phyloP scores from a whole-genome alignment of 2,329 filamentous ascomycete species.

The Exophiala xenobiotica region DNA sequence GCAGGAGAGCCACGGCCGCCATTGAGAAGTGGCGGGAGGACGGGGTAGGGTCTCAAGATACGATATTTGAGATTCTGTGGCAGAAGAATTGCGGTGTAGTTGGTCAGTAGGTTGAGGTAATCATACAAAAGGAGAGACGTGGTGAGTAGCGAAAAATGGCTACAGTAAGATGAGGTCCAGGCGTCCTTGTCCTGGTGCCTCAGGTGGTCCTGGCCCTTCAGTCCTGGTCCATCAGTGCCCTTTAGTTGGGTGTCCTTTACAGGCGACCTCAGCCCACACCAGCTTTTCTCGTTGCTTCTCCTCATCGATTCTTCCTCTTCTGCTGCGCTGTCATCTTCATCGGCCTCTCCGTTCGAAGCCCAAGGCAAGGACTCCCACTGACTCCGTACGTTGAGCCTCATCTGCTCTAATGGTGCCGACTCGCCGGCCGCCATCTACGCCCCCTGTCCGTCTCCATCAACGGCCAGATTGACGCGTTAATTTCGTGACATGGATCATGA shows the following conservation, averaged over 20 bases:
- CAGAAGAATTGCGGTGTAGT: background rate
- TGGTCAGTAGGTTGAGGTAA: background rate
- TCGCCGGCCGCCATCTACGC: background rate
- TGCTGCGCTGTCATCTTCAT: too few species aligned
- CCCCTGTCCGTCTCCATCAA: background rate
- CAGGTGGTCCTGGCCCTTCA: background rate
- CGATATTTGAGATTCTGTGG: too few species aligned
- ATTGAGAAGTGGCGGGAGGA: conserved; percentile 7
- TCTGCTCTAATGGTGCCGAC: too few species aligned
- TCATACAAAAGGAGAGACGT: conserved; percentile 1
- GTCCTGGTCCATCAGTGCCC: too few species aligned
- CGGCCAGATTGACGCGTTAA: conserved; percentile 27
- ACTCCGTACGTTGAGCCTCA: too few species aligned
- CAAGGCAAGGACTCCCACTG: too few species aligned
- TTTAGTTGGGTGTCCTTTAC: too few species aligned
- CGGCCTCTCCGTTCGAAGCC: too few species aligned
- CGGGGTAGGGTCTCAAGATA: too few species aligned
- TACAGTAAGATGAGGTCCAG: background rate
- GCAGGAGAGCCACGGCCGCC: conserved; percentile 19
- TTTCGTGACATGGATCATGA: conserved; percentile 22
- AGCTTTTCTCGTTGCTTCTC: too few species aligned
- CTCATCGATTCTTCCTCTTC: too few species aligned
- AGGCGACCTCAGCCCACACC: too few species aligned
- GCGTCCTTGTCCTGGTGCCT: background rate
- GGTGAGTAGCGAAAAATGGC: background rate